Evolutionary conservation across 768 basidiomycete genomes (phyloP), one percentile per base, ranked within the genome.

Genomic region (Lepiota subincarnata): DNA sequence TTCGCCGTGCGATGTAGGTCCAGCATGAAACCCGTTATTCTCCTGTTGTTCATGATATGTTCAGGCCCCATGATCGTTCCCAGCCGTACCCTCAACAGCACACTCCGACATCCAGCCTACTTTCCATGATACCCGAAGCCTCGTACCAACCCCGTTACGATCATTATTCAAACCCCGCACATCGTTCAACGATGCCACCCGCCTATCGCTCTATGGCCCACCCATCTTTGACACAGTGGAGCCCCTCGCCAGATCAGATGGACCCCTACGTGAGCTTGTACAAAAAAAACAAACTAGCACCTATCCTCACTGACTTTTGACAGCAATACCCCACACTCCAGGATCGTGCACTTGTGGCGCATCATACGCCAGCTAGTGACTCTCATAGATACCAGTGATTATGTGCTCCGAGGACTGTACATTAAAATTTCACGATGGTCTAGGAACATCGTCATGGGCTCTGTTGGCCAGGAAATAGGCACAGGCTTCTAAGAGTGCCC

Each of bases 191-290:
- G 50, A 62, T 67, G 63, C 65, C 68, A 31, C 67, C 70, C 54
- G 72, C 75, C 53, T 78, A 82, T 57, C 80, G 83, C 50, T 66
- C 79, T 18, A 71, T 80, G 62, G 73, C 72, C 43, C 78, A 82
- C 55, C 76, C 77, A 48, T 63, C 73, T 52, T 62, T 76, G 55
- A 71, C 72, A 45, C 81, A 83, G 48, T 86, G 84, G 84, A 71
- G 72, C 46, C 71, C 77, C n/a, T 63, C 76, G 36, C 72, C 78
- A 16, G 79, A 84, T 59, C 72, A 79, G 12, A 73, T 84, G 64
- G 83, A 88, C 42, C 66, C 84, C 53, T 89, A 81, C 66, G 88
- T 90, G 68, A 72, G 85, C 35, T 16, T 41, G n/a, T n/a, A n/a
- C n/a, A n/a, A n/a, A 18, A 41, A 34, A n/a, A 10, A 35, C 16